Evolutionary conservation across 768 basidiomycete genomes (phyloP).

Genomic region (Chalciporus chontae): DNA sequence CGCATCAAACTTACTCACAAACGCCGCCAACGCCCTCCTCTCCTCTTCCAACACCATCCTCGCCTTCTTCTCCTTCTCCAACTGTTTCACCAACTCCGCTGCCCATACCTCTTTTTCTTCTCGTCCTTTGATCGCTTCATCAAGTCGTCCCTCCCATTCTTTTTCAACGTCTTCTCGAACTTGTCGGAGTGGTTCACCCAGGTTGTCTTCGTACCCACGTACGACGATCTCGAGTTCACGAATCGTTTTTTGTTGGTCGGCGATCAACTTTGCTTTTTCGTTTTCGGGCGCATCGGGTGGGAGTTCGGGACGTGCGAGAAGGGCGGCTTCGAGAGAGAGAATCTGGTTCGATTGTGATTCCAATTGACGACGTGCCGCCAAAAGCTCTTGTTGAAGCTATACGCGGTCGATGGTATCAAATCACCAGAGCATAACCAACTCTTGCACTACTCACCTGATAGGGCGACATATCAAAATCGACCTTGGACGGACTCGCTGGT

Average conservation of each 20-base stretch:
- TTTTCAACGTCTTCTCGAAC: constrained; percentile 72
- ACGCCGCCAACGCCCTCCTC: constrained; percentile 71
- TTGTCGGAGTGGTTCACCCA: constrained; percentile 61
- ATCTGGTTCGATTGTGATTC: constrained; percentile 83
- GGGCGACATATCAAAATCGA: constrained; percentile 87
- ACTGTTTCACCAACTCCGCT: constrained; percentile 64
- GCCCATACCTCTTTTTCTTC: constrained; percentile 76
- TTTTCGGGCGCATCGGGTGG: constrained; percentile 61
- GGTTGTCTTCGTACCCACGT: constrained; percentile 68
- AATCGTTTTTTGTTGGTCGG: constrained; percentile 71
- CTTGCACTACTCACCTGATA: constrained; percentile 62
- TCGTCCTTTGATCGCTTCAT: constrained; percentile 52
- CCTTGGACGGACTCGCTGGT: constrained; percentile 79
- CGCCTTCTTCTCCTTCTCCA: constrained; percentile 78
- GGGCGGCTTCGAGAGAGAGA: constrained; percentile 74
- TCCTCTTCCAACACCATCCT: constrained; percentile 71
- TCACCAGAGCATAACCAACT: background rate
- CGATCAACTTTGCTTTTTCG: constrained; percentile 73
- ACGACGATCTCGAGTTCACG: constrained; percentile 74
- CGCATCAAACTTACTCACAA: constrained; percentile 80
- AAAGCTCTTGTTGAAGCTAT: constrained; percentile 85
- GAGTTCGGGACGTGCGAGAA: constrained; percentile 66
- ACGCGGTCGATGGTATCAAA: too few relatives aligned
- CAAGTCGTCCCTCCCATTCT: constrained; percentile 63
- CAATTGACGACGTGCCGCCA: constrained; percentile 70